phyloP scores from a whole-genome alignment of 148 eudicot species.

The Beta vulgaris region DNA sequence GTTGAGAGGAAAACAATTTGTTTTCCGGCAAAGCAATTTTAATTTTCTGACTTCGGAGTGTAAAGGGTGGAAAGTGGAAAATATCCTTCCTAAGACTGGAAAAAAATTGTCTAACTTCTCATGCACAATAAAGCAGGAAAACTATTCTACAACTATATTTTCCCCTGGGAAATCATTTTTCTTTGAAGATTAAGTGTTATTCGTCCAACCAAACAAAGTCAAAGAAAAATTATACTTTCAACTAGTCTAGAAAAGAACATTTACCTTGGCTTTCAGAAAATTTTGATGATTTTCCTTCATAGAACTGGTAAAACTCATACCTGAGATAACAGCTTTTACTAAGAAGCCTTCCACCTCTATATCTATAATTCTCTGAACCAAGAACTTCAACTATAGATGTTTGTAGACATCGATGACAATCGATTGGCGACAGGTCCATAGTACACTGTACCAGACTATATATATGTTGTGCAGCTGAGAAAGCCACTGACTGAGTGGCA shows the following conservation, averaged over 20 bases:
- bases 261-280: constrained; percentile 1
- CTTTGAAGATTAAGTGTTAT: too few relatives aligned
- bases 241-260: constrained; percentile 2
- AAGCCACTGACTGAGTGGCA: constrained; percentile 15
- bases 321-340: constrained; percentile 38
- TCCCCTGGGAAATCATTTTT: too few relatives aligned
- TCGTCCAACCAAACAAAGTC: too few relatives aligned
- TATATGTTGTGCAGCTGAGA: constrained; percentile 1
- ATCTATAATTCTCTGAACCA: constrained; percentile 10
- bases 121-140: too few relatives aligned
- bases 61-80: too few relatives aligned
- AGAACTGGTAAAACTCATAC: constrained; percentile 30
- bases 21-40: too few relatives aligned
- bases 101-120: too few relatives aligned
- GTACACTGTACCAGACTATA: constrained; percentile 51
- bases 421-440: constrained; percentile 34
- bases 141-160: too few relatives aligned
- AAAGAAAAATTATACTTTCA: neutral
- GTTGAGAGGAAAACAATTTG: too few relatives aligned
- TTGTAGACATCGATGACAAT: constrained; percentile 38
- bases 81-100: too few relatives aligned
- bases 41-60: too few relatives aligned
- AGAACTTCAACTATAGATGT: constrained; percentile 23
- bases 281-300: constrained; percentile 21
- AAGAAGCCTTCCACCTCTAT: constrained; percentile 29